Evolutionary conservation across 305 asterid species (phyloP), one percentile per base, ranked within the genome.

Genomic region (Withania somnifera): DNA sequence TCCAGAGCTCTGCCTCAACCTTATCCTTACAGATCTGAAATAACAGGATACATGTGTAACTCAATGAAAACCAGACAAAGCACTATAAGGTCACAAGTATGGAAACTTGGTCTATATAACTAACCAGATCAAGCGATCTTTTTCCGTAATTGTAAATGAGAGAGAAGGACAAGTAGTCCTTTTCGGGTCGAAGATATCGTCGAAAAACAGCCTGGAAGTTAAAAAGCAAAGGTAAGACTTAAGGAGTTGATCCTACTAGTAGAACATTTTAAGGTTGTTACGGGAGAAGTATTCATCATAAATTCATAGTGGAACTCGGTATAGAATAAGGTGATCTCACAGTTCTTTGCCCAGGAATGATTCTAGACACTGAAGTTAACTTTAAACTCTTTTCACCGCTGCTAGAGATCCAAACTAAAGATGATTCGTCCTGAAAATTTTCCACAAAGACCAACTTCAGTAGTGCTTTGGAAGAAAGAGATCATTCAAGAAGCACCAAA

Each of bases 1-100:
- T 96, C 98, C 98, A 94, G 85, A 89, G 90, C 90, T 94, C 95
- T 79, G 98, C 97, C 90, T 96, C 99, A 84, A 92, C 98, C 91
- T 89, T 94, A 86, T 94, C 95, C 92, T 96, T 96, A 90, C 99
- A 95, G 83, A 95, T 95, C 98, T 93, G 84, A 34, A 81, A 81
- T 52, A 61, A 83, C 38, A 60, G 63, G 40, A 78, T 69, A 82
- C 42, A 58, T 75, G 56, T 75, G 82, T 22, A 66, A 81, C 58
- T 76, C 14, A 86, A 86, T 67, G 71, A 75, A 81, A 69, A 66
- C 77, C 67, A 79, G 75, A 82, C 19, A 73, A 73, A 79, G 17
- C 11, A 42, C 28, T 5, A 30, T 13, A 2, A 58, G 40, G 58
- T 5, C 24, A 40, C 82, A 40, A 40, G 34, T 45, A 58, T 30